phyloP scores from a whole-genome alignment of 768 basidiomycete species.

The Amanita polypyramis region DNA sequence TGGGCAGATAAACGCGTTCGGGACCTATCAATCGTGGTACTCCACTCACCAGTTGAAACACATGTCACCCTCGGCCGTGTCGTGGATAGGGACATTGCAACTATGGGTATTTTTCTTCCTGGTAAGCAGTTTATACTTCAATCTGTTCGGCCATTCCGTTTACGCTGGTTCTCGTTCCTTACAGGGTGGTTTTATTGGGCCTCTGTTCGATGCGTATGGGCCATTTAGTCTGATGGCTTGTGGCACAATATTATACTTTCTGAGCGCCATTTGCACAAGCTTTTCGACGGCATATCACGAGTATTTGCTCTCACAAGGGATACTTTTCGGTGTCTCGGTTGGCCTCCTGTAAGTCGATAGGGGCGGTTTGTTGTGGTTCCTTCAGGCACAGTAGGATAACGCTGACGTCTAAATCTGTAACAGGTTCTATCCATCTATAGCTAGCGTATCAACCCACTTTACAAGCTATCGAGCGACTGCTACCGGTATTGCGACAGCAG shows the following conservation, averaged over 20 bases:
- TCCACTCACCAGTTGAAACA: slow-evolving; percentile 43
- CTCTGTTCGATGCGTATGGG: slow-evolving; percentile 49
- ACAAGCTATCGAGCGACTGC: slow-evolving; percentile 57
- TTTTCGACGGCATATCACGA: slow-evolving; percentile 47
- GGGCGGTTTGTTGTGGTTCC: slow-evolving; percentile 6
- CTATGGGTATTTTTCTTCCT: slow-evolving; percentile 63
- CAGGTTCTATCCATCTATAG: slow-evolving; percentile 63
- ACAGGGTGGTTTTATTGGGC: slow-evolving; percentile 55
- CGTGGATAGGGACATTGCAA: slow-evolving; percentile 65
- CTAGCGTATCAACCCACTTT: slow-evolving; percentile 61
- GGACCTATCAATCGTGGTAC: slow-evolving; percentile 65
- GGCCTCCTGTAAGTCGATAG: slow-evolving; percentile 44
- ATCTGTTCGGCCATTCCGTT: neutral
- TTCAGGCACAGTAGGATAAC: neutral
- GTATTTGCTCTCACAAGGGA: slow-evolving; percentile 51
- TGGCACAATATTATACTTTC: slow-evolving; percentile 37
- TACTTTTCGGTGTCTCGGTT: slow-evolving; percentile 56
- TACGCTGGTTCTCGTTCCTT: neutral
- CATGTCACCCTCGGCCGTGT: slow-evolving; percentile 43
- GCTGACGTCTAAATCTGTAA: slow-evolving; percentile 8
- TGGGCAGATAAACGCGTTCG: slow-evolving; percentile 64
- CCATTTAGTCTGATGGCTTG: slow-evolving; percentile 40
- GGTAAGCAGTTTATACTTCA: slow-evolving; percentile 25
- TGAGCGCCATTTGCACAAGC: slow-evolving; percentile 53
- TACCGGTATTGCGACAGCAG: slow-evolving; percentile 58